phyloP scores from a whole-genome alignment of 495 filamentous ascomycete genomes.

The Penicillium fimorum region DNA sequence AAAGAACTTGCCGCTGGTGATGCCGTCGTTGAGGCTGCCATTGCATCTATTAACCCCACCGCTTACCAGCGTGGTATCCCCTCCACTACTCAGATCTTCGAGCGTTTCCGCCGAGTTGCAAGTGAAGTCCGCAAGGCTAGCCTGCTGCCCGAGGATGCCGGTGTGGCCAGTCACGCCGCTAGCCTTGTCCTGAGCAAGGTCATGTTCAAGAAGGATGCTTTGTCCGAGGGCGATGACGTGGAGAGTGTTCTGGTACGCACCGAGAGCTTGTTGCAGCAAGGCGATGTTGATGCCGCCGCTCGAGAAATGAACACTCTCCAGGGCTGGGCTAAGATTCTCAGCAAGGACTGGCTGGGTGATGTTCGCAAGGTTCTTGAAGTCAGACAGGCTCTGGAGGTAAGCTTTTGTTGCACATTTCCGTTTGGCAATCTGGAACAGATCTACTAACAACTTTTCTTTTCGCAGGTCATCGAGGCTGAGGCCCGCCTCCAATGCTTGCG shows the following conservation, averaged over 20 bases:
- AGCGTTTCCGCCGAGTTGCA: constrained; percentile 94
- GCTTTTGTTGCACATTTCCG: constrained; percentile 19
- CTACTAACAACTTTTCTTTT: constrained; percentile 20
- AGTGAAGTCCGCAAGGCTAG: constrained; percentile 90
- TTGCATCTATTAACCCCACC: constrained; percentile 87
- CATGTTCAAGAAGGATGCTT: constrained; percentile 88
- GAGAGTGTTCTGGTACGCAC: constrained; percentile 89
- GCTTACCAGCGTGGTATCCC: constrained; percentile 93
- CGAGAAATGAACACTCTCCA: constrained; percentile 89
- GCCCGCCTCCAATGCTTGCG: constrained; percentile 51
- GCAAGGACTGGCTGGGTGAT: constrained; percentile 89
- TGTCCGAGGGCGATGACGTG: constrained; percentile 85
- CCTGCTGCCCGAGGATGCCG: constrained; percentile 86
- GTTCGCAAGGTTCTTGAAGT: constrained; percentile 88
- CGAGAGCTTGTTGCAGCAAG: constrained; percentile 86
- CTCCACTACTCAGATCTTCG: constrained; percentile 77
- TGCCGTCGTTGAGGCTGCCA: constrained; percentile 81
- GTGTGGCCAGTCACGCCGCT: constrained; percentile 87
- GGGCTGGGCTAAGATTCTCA: constrained; percentile 93
- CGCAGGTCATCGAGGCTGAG: constrained; percentile 50
- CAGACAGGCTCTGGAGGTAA: constrained; percentile 90
- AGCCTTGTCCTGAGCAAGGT: constrained; percentile 86
- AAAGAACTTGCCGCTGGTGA: constrained; percentile 87
- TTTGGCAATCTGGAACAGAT: neutral
- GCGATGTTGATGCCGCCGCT: constrained; percentile 84